phyloP scores from a whole-genome alignment of 805 yeast species.

The Jamesozyma piceae region DNA sequence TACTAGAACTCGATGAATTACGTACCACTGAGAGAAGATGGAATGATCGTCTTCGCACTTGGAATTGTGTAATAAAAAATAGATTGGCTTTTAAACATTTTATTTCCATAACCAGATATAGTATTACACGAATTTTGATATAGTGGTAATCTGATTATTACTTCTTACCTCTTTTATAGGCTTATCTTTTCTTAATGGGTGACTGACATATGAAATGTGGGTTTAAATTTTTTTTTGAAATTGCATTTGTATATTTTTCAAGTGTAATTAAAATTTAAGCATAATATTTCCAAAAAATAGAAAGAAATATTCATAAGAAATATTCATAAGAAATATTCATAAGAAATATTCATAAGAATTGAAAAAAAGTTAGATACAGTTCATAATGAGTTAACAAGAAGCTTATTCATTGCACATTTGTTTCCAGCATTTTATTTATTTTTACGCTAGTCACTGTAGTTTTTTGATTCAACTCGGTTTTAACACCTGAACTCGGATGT shows the following conservation, averaged over 20 bases:
- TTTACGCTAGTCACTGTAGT: no score
- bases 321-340: no score
- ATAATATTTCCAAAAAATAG: background rate
- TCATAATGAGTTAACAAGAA: no score
- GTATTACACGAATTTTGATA: background rate
- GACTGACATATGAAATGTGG: background rate
- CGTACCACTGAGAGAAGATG: background rate
- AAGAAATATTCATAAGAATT: no score
- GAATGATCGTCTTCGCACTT: background rate
- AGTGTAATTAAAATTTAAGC: background rate
- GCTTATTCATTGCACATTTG: no score
- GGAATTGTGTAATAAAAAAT: background rate
- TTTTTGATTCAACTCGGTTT: no score
- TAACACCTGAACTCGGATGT: no score
- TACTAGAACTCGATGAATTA: background rate
- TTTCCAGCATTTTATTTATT: no score
- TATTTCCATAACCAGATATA: background rate
- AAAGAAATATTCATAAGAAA: no score
- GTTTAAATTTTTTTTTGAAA: background rate
- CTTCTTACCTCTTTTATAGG: background rate
- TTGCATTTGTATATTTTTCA: no score
- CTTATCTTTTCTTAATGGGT: background rate
- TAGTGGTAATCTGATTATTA: no score
- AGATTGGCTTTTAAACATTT: background rate
- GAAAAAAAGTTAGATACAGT: no score